Base-by-base conservation (phyloP, 176 grass and related monocot genomes). In the Oryza australiensis region DNA sequence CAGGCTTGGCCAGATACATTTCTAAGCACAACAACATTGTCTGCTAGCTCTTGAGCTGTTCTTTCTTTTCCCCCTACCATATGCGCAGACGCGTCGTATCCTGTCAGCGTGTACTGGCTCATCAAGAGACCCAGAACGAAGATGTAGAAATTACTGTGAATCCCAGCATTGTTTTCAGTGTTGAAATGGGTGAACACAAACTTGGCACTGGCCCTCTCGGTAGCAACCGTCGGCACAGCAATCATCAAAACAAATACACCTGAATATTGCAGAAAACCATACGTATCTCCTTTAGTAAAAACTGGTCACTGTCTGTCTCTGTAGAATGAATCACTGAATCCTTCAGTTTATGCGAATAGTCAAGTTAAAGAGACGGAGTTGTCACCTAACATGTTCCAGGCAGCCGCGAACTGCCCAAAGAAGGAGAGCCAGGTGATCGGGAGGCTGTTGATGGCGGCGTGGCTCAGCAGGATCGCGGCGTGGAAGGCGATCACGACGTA, bases 131-230 rank as follows among this genome's bases (percentile, higher is more conserved):
- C 93, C 12, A 99, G 88, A 32, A 93, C 85, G 24, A 90, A 95
- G 71, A 99, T 95, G 83, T 99, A 95, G 2, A 93, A 4, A 23
- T 82, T 93, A 80, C 80, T 95, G 87, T 95, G 90, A 68, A 98
- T 95, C 14, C 95, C 93, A 28, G 86, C 90, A 27, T 12, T 79
- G 34, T 99, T 95, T 8, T 94, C 87, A 11, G 82, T 90, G 87
- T 99, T 99, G 49, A 99, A 93, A 76, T 95, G 89, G 34, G 93
- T 90, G 86, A 99, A 99, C 3, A 95, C 93, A 68, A 93, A 99
- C 65, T 95, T 86, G 5, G 85, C 82, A 32, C 91, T 99, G 2
- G 90, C 90, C 74, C 91, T 87, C 86, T 99, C 87, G 12, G 93
- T 99, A 6, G 96, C 87, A 7, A 95, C 89, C 26, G 85, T 65